These are phyloP conservation scores for Nannochloropsis gaditana DNA, from an alignment of 108 stramenopile species.

Conservation along the genomic window DNA sequence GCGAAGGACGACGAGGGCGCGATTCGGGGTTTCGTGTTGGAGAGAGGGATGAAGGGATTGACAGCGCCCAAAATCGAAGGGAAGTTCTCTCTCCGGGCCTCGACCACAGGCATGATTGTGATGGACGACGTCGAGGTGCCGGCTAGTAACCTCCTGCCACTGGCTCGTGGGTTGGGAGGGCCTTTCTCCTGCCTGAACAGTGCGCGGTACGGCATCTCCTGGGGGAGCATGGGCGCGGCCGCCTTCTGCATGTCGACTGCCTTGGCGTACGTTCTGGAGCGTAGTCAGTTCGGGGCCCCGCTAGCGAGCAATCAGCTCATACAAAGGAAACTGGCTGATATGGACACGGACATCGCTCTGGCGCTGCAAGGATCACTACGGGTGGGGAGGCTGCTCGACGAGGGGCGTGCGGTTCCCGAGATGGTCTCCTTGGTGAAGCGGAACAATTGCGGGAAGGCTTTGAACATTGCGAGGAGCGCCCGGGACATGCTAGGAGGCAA, in stretches of 20 bases:
- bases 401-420: conserved; percentile 63
- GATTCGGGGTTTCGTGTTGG: conserved; percentile 79
- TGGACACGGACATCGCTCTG: conserved; percentile 69
- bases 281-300: conserved; percentile 82
- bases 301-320: conserved; percentile 85
- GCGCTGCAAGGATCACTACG: conserved; percentile 58
- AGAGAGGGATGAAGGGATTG: conserved; percentile 63
- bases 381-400: conserved; percentile 79
- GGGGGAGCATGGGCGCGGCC: conserved; percentile 90
- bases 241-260: conserved; percentile 74
- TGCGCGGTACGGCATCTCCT: conserved; percentile 92
- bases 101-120: conserved; percentile 82
- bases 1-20: conserved; percentile 67
- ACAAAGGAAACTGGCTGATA: conserved; percentile 89
- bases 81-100: conserved; percentile 76
- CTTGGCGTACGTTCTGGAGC: conserved; percentile 72
- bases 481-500: conserved; percentile 91
- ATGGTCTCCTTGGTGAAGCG: conserved; percentile 89
- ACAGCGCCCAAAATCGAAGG: conserved; percentile 78
- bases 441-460: conserved; percentile 82
- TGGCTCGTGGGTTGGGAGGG: conserved; percentile 51
- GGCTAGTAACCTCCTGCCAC: conserved; percentile 44
- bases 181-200: conserved; percentile 89
- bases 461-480: conserved; percentile 71
- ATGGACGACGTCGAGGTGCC: conserved; percentile 77